A percentile compares a stretch with the other conserved stretches of the same genome.
phyloP scores from a whole-genome alignment of 2,329 filamentous ascomycete genomes.

The Pestalotiopsis sp. region DNA sequence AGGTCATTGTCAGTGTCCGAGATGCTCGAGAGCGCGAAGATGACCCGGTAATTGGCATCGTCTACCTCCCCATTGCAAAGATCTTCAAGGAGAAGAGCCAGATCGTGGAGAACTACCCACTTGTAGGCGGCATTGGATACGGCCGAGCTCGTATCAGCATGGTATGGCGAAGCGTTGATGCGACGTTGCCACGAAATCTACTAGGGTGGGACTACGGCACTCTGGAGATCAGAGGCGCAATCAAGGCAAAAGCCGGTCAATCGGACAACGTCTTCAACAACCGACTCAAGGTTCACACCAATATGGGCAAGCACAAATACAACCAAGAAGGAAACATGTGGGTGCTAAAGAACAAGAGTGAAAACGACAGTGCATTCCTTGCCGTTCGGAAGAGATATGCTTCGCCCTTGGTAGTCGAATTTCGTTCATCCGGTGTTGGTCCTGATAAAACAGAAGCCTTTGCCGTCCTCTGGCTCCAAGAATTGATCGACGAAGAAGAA shows the following conservation, averaged over 20 bases:
- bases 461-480: conserved; percentile 67
- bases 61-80: conserved; percentile 66
- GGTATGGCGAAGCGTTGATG: conserved; percentile 70
- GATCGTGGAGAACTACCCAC: conserved; percentile 65
- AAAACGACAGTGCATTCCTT: conserved; percentile 47
- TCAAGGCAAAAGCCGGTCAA: conserved; percentile 48
- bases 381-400: conserved; percentile 64
- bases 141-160: conserved; percentile 70
- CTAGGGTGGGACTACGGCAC: conserved; percentile 75
- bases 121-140: conserved; percentile 73
- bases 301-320: conserved; percentile 60
- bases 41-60: conserved; percentile 69
- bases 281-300: conserved; percentile 62
- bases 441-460: conserved; percentile 62
- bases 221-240: conserved; percentile 58
- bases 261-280: conserved; percentile 48
- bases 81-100: conserved; percentile 66
- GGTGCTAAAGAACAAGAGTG: conserved; percentile 44
- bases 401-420: conserved; percentile 57
- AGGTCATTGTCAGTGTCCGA: conserved; percentile 68
- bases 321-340: conserved; percentile 53
- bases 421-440: conserved; percentile 56
- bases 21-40: conserved; percentile 71
- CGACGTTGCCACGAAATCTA: conserved; percentile 59
- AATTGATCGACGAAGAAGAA: conserved; percentile 69